A percentile compares a stretch with the other conserved stretches of the same genome.
These are phyloP conservation scores for Penicillium paradoxum DNA, from an alignment of 495 filamentous ascomycete species.

Conservation along the genomic window DNA sequence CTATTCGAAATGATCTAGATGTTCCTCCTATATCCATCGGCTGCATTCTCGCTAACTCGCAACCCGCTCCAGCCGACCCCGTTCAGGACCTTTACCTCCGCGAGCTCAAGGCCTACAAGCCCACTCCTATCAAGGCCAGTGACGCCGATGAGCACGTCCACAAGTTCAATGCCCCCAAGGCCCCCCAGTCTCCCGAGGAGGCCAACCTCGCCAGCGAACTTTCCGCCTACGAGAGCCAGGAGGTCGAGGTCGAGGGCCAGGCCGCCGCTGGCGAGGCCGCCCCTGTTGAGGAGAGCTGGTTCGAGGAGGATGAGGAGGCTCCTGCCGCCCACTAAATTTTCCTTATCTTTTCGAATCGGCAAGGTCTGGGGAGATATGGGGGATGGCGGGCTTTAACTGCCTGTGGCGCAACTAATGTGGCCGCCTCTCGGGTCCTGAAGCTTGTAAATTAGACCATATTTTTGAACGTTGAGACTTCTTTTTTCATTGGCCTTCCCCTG, in stretches of 20 bases:
- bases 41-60: conserved; percentile 13
- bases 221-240: conserved; percentile 86
- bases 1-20: background rate
- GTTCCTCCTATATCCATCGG: background rate
- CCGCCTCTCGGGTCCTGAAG: conserved; percentile 34
- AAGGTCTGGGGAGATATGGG: conserved; percentile 32
- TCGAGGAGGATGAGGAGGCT: conserved; percentile 59
- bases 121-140: conserved; percentile 70
- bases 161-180: conserved; percentile 71
- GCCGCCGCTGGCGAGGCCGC: conserved; percentile 49
- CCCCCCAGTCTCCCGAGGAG: conserved; percentile 87
- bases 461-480: conserved; percentile 34
- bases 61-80: conserved; percentile 65
- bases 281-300: conserved; percentile 64
- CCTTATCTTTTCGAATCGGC: conserved; percentile 25
- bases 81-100: conserved; percentile 96
- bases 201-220: conserved; percentile 82
- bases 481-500: conserved; percentile 7
- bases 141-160: conserved; percentile 90
- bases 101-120: conserved; percentile 91
- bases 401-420: conserved; percentile 21
- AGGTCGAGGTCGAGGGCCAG: conserved; percentile 93
- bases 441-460: conserved; percentile 47
- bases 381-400: conserved; percentile 18
- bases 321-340: conserved; percentile 43